Evolutionary conservation across 495 filamentous ascomycete genomes (phyloP).

Genomic region (Hypoxylon perforatum): DNA sequence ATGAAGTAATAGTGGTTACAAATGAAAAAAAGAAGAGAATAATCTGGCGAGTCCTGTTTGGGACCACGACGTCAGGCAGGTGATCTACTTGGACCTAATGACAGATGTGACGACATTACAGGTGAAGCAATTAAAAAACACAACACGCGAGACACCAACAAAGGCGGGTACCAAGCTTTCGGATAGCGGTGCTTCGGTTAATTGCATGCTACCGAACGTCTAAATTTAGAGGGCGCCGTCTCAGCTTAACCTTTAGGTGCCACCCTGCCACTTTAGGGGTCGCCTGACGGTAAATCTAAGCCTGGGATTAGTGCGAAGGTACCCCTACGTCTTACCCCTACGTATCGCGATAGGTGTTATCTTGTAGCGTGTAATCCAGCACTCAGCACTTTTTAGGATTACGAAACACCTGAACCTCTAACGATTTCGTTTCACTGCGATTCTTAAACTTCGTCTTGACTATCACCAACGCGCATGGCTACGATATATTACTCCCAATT

Average conservation of each 20-base stretch:
- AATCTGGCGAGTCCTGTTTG: neutral
- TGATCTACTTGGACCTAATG: constrained; percentile 19
- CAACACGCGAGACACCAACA: neutral
- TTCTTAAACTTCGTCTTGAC: neutral
- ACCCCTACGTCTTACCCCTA: no score
- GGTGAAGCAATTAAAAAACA: constrained; percentile 22
- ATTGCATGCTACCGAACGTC: no score
- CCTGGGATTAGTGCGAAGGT: no score
- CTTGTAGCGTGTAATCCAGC: no score
- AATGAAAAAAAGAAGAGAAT: neutral
- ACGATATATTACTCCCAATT: constrained; percentile 6
- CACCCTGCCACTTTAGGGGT: no score
- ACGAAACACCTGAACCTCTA: neutral
- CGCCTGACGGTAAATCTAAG: no score
- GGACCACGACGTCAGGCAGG: neutral
- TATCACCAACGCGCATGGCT: constrained; percentile 27
- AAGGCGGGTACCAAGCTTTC: neutral
- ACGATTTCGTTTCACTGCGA: neutral
- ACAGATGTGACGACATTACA: constrained; percentile 39
- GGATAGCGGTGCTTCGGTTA: no score
- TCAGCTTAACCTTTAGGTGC: no score
- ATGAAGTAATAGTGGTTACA: neutral
- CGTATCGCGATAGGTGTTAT: no score
- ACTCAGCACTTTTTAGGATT: no score
- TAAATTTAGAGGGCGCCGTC: no score